These are phyloP conservation scores for Monosporascus sp. DNA, from an alignment of 2,329 filamentous ascomycete genomes.

Conservation along the genomic window DNA sequence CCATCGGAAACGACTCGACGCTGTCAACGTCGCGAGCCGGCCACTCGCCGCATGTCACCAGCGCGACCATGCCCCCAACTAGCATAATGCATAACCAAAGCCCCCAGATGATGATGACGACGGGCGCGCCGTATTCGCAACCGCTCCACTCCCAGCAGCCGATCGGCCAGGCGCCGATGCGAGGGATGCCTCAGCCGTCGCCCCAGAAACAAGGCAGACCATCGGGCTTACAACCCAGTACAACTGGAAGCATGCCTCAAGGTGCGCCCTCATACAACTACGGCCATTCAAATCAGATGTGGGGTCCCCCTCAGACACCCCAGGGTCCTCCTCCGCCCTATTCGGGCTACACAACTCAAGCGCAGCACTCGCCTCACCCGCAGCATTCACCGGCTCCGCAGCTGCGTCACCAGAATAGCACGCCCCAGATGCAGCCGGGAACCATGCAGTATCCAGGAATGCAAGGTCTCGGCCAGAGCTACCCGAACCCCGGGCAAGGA, in stretches of 20 bases:
- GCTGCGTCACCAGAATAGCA: constrained; percentile 50
- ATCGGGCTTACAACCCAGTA: constrained; percentile 52
- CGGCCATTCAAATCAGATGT: constrained; percentile 55
- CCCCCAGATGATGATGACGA: constrained; percentile 62
- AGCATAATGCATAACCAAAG: constrained; percentile 56
- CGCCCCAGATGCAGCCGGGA: constrained; percentile 50
- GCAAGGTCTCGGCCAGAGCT: constrained; percentile 54
- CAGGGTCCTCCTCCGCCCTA: constrained; percentile 53
- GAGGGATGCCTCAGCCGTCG: constrained; percentile 59
- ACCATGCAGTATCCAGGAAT: constrained; percentile 58
- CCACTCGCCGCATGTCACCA: constrained; percentile 53
- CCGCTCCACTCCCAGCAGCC: constrained; percentile 66
- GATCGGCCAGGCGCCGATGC: constrained; percentile 66
- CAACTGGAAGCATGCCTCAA: constrained; percentile 47
- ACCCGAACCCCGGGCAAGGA: constrained; percentile 48
- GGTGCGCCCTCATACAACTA: constrained; percentile 57
- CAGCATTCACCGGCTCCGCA: constrained; percentile 55
- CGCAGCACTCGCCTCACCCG: constrained; percentile 42
- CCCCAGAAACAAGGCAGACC: constrained; percentile 62
- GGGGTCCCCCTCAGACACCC: constrained; percentile 54
- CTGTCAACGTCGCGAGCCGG: constrained; percentile 47
- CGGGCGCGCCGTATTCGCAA: constrained; percentile 61
- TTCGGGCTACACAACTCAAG: constrained; percentile 47
- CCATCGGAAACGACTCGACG: constrained; percentile 38
- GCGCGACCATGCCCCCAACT: constrained; percentile 50